Evolutionary conservation across 1,284 basidiomycete species (phyloP).

Genomic region (Tilletia setariae): DNA sequence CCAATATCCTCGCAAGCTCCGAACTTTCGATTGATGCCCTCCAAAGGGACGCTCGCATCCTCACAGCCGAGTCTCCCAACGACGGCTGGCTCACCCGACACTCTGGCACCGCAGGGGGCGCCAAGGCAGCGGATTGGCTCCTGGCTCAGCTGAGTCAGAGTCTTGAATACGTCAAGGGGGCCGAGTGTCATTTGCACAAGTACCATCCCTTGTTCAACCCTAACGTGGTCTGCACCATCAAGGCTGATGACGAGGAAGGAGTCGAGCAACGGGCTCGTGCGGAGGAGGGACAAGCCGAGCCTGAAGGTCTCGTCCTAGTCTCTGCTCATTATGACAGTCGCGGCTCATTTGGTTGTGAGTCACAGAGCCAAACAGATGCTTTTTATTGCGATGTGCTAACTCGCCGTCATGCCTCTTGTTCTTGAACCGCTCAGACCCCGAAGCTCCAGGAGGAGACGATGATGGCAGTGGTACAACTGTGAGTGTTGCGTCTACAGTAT

Average conservation of each 20-base stretch:
- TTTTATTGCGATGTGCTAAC: background rate
- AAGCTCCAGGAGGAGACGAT: conserved; percentile 50
- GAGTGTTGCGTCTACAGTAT: background rate
- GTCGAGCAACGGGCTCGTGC: background rate
- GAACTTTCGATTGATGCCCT: conserved; percentile 23
- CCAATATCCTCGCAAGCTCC: conserved; percentile 22
- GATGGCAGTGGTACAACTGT: conserved; percentile 34
- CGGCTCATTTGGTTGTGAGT: conserved; percentile 39
- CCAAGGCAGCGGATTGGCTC: conserved; percentile 32
- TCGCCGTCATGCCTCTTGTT: too few species aligned
- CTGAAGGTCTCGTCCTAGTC: conserved; percentile 41
- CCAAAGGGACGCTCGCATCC: conserved; percentile 26
- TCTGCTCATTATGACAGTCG: conserved; percentile 49
- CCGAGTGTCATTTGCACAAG: conserved; percentile 23
- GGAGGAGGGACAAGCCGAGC: conserved; percentile 18
- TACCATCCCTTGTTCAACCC: conserved; percentile 34
- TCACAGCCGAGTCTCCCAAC: conserved; percentile 28
- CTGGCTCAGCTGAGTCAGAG: conserved; percentile 22
- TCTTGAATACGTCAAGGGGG: conserved; percentile 22
- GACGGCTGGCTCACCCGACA: conserved; percentile 30
- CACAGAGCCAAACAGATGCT: too few species aligned
- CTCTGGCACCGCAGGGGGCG: conserved; percentile 32
- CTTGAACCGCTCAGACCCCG: conserved; percentile 19
- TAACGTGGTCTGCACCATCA: conserved; percentile 36
- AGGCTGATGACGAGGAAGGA: background rate